Evolutionary conservation across 2,329 filamentous ascomycete species (phyloP).

Genomic region (Fusarium compactum): DNA sequence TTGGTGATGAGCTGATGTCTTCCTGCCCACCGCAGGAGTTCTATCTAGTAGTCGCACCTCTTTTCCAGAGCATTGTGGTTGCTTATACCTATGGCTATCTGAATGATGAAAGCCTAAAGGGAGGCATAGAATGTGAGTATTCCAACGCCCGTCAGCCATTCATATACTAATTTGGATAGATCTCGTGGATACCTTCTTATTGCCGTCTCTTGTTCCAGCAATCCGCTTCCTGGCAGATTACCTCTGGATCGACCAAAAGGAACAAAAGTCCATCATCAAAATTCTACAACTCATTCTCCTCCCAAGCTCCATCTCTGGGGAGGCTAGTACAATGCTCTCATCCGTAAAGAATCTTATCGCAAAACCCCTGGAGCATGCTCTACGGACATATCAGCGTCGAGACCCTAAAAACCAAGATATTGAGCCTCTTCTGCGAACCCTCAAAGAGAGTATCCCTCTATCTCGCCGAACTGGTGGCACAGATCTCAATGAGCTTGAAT

Average conservation of each 20-base stretch:
- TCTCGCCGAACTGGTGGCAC: conserved; percentile 72
- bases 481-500: conserved; percentile 75
- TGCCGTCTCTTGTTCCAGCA: conserved; percentile 82
- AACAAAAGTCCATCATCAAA: conserved; percentile 76
- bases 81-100: conserved; percentile 75
- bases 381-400: conserved; percentile 74
- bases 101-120: conserved; percentile 76
- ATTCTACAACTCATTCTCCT: conserved; percentile 79
- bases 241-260: conserved; percentile 74
- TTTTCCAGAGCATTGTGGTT: conserved; percentile 80
- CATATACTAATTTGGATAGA: conserved; percentile 59
- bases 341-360: conserved; percentile 79
- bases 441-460: conserved; percentile 69
- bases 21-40: conserved; percentile 87
- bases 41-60: conserved; percentile 79
- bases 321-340: conserved; percentile 77
- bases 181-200: conserved; percentile 80
- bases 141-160: fast-evolving
- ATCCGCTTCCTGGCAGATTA: conserved; percentile 78
- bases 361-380: conserved; percentile 73
- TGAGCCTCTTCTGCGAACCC: conserved; percentile 74
- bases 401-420: conserved; percentile 77
- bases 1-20: conserved; percentile 84
- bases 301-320: conserved; percentile 76
- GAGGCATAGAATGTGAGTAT: conserved; percentile 78